Percentiles rank a stretch among this genome's conserved stretches.
These are phyloP conservation scores for Biscogniauxia marginata DNA, from an alignment of 2,329 filamentous ascomycete species.

Conservation along the genomic window DNA sequence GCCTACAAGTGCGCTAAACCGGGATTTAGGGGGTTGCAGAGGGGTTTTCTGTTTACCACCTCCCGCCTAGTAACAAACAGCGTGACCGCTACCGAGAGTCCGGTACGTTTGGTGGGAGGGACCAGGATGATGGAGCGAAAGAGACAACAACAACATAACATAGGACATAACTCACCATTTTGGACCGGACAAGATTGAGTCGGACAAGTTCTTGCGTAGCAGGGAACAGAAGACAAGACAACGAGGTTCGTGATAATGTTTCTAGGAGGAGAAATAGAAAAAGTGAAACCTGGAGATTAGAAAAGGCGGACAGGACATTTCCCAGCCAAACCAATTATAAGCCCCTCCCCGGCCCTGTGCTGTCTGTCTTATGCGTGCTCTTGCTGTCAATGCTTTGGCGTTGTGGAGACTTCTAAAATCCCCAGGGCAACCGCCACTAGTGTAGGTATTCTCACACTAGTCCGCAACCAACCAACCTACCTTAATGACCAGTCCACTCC, in stretches of 20 bases:
- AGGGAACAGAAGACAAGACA: conserved; percentile 7
- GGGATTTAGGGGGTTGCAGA: conserved; percentile 28
- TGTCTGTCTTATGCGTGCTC: conserved; percentile 3
- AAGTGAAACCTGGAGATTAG: conserved; percentile 13
- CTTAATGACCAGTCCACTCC: background rate
- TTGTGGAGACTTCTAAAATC: conserved; percentile 23
- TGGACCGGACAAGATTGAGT: conserved; percentile 2
- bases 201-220: no score
- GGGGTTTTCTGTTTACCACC: conserved; percentile 28
- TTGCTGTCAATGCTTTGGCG: conserved; percentile 12
- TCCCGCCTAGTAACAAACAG: conserved; percentile 1
- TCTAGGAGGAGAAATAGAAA: conserved; percentile 22
- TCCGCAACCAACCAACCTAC: background rate
- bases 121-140: background rate
- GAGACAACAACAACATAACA: background rate
- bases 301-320: background rate
- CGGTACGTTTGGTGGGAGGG: background rate
- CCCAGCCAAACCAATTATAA: background rate
- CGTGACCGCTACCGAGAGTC: conserved; percentile 1
- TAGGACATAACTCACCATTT: conserved; percentile 26
- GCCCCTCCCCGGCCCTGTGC: conserved; percentile 23
- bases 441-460: background rate
- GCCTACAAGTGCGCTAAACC: conserved; percentile 28
- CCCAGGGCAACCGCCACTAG: conserved; percentile 30
- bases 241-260: conserved; percentile 26